phyloP scores from a whole-genome alignment of 2,329 filamentous ascomycete genomes.

The Neofusicoccum kwambonambiense region DNA sequence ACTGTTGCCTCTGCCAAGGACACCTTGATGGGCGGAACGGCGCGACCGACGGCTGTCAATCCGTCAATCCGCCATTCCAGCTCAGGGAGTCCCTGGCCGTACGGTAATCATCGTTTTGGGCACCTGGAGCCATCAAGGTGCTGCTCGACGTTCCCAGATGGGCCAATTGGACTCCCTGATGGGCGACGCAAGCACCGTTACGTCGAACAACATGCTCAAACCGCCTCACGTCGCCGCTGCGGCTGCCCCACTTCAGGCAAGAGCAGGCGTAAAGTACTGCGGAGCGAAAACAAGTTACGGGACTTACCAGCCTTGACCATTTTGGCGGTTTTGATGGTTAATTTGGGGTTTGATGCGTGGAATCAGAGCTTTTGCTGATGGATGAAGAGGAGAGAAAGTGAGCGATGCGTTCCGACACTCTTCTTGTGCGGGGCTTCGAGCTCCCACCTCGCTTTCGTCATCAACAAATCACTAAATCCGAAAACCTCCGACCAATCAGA shows the following conservation, averaged over 20 bases:
- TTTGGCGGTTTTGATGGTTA: constrained; percentile 59
- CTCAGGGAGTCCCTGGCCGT: neutral
- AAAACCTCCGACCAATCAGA: constrained; percentile 10
- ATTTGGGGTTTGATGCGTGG: constrained; percentile 27
- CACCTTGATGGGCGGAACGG: constrained; percentile 17
- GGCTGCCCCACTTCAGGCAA: constrained; percentile 37
- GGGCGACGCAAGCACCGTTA: neutral
- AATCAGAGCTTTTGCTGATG: constrained; percentile 7
- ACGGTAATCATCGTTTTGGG: constrained; percentile 10
- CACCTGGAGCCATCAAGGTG: constrained; percentile 16
- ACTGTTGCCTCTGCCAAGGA: neutral
- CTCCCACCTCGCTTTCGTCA: constrained; percentile 14
- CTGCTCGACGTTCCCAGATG: neutral
- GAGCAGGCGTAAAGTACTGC: constrained; percentile 18
- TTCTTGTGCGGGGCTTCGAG: constrained; percentile 13
- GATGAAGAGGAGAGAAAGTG: constrained; percentile 1
- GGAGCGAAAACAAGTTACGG: constrained; percentile 22
- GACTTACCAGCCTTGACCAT: constrained; percentile 97
- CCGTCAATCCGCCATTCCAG: neutral
- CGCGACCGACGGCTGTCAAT: constrained; percentile 3
- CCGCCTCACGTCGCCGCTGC: constrained; percentile 41
- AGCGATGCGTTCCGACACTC: neutral
- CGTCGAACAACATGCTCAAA: constrained; percentile 52
- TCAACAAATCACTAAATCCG: constrained; percentile 11
- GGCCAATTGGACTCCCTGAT: constrained; percentile 12